Conservation (phyloP, 495 filamentous ascomycete species). For the Hypoxylon intermedium region DNA sequence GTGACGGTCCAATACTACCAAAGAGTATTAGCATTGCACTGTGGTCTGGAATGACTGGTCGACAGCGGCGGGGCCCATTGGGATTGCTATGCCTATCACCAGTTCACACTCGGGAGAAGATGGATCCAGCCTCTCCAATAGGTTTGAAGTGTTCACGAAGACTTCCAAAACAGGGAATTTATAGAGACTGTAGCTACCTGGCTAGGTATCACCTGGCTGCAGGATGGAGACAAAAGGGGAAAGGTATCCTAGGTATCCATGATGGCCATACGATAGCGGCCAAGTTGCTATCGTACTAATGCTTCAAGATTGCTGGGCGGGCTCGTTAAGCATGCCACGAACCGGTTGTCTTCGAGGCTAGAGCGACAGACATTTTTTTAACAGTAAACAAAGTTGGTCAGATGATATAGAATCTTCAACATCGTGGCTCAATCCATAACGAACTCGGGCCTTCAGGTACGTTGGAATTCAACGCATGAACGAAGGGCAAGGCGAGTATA, state of each 20-base stretch:
- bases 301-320: background rate
- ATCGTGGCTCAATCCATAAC: constrained; percentile 25
- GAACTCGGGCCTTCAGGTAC: constrained; percentile 4
- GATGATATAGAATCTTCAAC: constrained; percentile 14
- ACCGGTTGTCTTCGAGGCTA: constrained; percentile 9
- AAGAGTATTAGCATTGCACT: constrained; percentile 25
- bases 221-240: constrained; percentile 32
- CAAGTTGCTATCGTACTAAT: constrained; percentile 25
- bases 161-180: constrained; percentile 27
- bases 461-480: constrained; percentile 1
- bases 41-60: constrained; percentile 33
- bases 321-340: constrained; percentile 18
- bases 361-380: constrained; percentile 10
- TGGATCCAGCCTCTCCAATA: constrained; percentile 28
- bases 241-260: constrained; percentile 29
- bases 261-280: constrained; percentile 33
- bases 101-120: constrained; percentile 14
- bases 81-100: constrained; percentile 32
- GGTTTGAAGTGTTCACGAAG: constrained; percentile 13
- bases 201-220: constrained; percentile 35
- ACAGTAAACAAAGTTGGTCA: constrained; percentile 15
- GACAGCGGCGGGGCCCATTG: constrained; percentile 22
- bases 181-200: constrained; percentile 7
- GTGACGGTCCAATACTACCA: constrained; percentile 25
- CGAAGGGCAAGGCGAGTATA: constrained; percentile 2